Percentiles rank a stretch among this genome's conserved stretches.
phyloP scores from a whole-genome alignment of 352 stramenopile species.

The Discostella stelligera region DNA sequence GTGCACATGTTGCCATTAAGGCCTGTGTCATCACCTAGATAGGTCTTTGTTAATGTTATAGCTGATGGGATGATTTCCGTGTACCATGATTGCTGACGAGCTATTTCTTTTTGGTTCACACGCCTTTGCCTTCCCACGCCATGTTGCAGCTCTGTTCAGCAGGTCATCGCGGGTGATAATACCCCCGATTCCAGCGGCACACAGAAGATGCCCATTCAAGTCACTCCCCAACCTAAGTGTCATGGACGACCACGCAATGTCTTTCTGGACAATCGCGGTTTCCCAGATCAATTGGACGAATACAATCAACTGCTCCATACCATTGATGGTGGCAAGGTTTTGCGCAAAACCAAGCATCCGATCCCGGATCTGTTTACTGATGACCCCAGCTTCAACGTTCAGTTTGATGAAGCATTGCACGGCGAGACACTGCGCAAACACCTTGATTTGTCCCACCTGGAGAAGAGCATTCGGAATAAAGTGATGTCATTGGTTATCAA shows the following conservation, averaged over 20 bases:
- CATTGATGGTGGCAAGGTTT: background rate
- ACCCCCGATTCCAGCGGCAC: too few relatives aligned
- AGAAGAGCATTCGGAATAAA: background rate
- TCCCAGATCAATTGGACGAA: slow-evolving; percentile 1
- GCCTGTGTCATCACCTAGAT: background rate
- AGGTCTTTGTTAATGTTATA: too few relatives aligned
- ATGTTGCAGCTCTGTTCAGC: too few relatives aligned
- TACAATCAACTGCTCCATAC: slow-evolving; percentile 8
- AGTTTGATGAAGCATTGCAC: slow-evolving; percentile 22
- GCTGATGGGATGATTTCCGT: too few relatives aligned
- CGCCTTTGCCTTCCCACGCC: too few relatives aligned
- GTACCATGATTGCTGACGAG: too few relatives aligned
- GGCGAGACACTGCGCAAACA: background rate
- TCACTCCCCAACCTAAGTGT: background rate
- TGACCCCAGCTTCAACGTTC: slow-evolving; percentile 9
- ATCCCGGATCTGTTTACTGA: background rate
- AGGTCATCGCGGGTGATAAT: too few relatives aligned
- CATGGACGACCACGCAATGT: background rate
- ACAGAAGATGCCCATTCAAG: background rate
- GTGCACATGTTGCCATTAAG: too few relatives aligned
- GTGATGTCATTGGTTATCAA: slow-evolving; percentile 14
- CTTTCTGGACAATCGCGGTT: slow-evolving; percentile 6
- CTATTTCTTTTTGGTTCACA: too few relatives aligned
- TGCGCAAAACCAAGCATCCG: slow-evolving; percentile 7
- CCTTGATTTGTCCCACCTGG: slow-evolving; percentile 4